Conservation (phyloP, 2,329 filamentous ascomycete species). For the Xylaria multiplex region DNA sequence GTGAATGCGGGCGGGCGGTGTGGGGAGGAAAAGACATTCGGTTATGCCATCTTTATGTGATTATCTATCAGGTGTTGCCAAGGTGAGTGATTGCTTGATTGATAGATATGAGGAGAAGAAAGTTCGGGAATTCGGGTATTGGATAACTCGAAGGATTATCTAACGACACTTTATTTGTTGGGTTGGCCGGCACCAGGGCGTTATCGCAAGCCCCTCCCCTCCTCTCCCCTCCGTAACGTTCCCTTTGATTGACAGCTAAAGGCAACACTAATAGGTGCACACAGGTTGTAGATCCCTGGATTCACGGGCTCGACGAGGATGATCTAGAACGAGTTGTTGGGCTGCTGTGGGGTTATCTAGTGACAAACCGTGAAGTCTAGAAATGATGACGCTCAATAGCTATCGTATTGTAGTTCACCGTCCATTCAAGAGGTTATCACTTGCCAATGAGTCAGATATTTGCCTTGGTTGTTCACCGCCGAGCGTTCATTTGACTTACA, state of each 20-base stretch:
- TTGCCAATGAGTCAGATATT: slow-evolving; percentile 16
- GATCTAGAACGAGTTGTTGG: slow-evolving; percentile 22
- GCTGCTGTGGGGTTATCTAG: slow-evolving; percentile 10
- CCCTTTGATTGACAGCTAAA: slow-evolving; percentile 24
- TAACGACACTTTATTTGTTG: slow-evolving; percentile 12
- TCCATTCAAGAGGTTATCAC: slow-evolving; percentile 25
- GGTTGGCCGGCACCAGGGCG: slow-evolving; percentile 16
- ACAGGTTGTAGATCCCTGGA: slow-evolving; percentile 29
- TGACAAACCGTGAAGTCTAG: slow-evolving; percentile 11
- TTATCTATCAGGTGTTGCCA: slow-evolving; percentile 11
- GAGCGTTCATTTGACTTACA: slow-evolving; percentile 29
- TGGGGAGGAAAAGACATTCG: not conserved
- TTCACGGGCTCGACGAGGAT: slow-evolving; percentile 15
- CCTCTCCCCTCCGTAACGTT: slow-evolving; percentile 28
- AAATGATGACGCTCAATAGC: slow-evolving; percentile 19
- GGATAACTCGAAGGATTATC: slow-evolving; percentile 16
- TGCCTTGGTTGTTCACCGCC: slow-evolving; percentile 33
- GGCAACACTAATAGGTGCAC: not conserved
- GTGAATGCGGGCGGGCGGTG: not conserved
- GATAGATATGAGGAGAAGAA: slow-evolving; percentile 17
- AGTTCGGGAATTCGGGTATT: slow-evolving; percentile 29
- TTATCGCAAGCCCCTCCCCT: slow-evolving; percentile 20
- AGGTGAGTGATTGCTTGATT: slow-evolving; percentile 3
- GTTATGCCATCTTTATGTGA: slow-evolving; percentile 1
- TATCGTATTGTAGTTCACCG: slow-evolving; percentile 8